Base-by-base conservation (phyloP, 345 rosid genomes). In the Cochlearia excelsa region DNA sequence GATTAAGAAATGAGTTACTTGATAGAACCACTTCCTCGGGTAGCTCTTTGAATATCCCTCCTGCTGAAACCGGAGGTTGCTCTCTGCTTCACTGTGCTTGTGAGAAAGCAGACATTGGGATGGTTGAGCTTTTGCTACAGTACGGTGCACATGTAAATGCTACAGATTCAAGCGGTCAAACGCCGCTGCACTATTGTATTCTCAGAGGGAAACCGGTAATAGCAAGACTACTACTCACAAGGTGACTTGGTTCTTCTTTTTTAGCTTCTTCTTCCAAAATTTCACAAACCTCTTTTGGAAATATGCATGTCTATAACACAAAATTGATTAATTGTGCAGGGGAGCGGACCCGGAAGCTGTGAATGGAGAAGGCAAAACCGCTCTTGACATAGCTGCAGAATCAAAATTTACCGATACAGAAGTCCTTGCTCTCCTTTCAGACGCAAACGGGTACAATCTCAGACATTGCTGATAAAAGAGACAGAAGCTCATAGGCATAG, bases 91-190 rank as follows among this genome's bases (percentile, higher is more conserved):
- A 94, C 74, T 95, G 93, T 46, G 97, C 99, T 51, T 94, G 96
- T 81, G 96, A 90, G 79, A 79, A 84, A 51, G 86, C 86, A 7
- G 99, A 94, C 66, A 77, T 94, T 40, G 97, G 99, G 63, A 90
- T 94, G 99, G 73, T 90, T 7, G 99, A 94, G 77, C 95, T 90
- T 71, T 87, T 94, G 29, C 75, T 94, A 35, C 99, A 94, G 63
- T 94, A 90, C 49, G 96, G 97, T 62, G 93, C 99, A 41, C 81
- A 82, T 71, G 75, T 86, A 67, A 87, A 90, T 68, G 78, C 85
- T 34, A 69, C 69, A 23, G 97, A 87, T 77, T 82, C 91, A 44
- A 80, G 75, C 68, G 97, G 97, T 63, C 88, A 82, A 54, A 82
- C 77, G 7, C 97, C 97, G 1, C 81, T 94, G 38, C 96, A 90